Conservation (phyloP, 23 red algal genomes). For the Chondrus crispus region DNA sequence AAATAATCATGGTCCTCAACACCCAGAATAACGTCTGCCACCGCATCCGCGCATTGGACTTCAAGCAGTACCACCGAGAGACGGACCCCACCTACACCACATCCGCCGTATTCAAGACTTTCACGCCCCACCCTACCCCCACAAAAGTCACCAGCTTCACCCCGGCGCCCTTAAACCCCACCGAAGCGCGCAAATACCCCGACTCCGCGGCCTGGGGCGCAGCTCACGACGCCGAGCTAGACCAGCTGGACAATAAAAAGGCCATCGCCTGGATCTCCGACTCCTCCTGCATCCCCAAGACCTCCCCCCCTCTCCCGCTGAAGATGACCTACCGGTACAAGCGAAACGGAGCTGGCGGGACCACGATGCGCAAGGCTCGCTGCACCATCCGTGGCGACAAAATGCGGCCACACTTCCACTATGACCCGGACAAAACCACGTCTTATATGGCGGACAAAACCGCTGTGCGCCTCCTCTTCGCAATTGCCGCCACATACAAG, state of each 20-base stretch:
- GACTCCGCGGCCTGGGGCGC: background rate
- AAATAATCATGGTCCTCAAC: background rate
- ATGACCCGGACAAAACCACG: background rate
- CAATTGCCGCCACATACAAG: background rate
- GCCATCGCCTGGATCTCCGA: background rate
- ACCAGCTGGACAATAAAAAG: background rate
- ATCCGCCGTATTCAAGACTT: background rate
- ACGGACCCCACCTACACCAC: no score
- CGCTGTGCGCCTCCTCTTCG: background rate
- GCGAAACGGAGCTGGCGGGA: background rate
- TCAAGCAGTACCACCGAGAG: background rate
- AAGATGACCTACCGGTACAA: background rate
- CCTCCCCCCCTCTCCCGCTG: background rate
- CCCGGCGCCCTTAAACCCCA: background rate
- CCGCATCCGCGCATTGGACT: background rate
- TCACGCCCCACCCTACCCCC: background rate
- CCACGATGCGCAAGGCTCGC: background rate
- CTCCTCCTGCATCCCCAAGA: background rate
- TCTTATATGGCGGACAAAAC: background rate
- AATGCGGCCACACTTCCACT: background rate
- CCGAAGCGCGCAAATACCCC: constrained; percentile 14
- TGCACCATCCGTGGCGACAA: background rate
- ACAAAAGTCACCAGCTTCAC: background rate
- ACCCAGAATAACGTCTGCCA: background rate
- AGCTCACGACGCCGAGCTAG: constrained; percentile 3